These are phyloP conservation scores for Vitis amurensis DNA, from an alignment of 164 flowering plant genomes.

Conservation along the genomic window DNA sequence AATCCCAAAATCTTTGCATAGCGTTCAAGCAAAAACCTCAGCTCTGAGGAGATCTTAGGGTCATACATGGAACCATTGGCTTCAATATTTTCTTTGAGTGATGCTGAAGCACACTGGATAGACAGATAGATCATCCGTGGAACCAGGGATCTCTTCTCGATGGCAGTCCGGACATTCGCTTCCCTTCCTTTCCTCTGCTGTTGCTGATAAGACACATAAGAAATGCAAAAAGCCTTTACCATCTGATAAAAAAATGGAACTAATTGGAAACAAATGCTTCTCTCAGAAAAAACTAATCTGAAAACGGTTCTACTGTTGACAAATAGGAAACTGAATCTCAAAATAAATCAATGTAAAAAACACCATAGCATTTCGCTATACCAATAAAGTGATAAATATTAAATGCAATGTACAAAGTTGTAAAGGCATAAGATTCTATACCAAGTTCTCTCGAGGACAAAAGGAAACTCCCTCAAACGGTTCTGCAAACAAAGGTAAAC, in stretches of 20 bases:
- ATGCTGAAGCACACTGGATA: constrained; percentile 58
- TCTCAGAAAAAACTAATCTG: too few species aligned
- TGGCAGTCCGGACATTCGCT: constrained; percentile 26
- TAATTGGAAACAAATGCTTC: too few species aligned
- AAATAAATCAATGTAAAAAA: too few species aligned
- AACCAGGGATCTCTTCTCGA: constrained; percentile 72
- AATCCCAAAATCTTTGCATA: constrained; percentile 66
- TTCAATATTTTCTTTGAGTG: constrained; percentile 51
- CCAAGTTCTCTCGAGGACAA: constrained; percentile 52
- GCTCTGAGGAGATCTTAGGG: constrained; percentile 43
- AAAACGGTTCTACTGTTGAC: too few species aligned
- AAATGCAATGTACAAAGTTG: neutral
- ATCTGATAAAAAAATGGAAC: neutral
- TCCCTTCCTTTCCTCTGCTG: constrained; percentile 45
- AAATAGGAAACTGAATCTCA: too few species aligned
- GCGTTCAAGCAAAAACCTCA: constrained; percentile 64
- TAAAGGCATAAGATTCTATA: constrained; percentile 25
- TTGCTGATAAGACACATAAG: constrained; percentile 17
- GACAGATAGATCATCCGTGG: constrained; percentile 78
- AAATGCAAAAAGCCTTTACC: neutral
- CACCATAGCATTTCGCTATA: too few species aligned
- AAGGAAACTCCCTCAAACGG: constrained; percentile 59
- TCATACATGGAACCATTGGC: constrained; percentile 56
- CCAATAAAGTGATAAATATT: neutral
- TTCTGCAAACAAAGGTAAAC: constrained; percentile 38